These are phyloP conservation scores for Podila epigama DNA, from an alignment of 192 early-diverging fungal genomes.

Conservation along the genomic window DNA sequence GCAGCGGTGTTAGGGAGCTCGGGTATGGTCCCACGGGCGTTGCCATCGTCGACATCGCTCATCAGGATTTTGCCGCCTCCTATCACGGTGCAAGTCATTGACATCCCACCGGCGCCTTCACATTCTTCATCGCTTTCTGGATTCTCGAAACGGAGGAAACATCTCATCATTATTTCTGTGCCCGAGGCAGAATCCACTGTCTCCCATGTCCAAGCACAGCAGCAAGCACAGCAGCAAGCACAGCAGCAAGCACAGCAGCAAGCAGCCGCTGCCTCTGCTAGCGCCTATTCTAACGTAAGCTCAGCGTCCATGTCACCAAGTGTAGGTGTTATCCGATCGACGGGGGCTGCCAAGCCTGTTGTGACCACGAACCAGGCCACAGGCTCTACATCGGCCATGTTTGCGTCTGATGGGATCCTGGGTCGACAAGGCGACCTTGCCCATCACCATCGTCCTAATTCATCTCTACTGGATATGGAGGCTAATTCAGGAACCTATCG, in stretches of 20 bases:
- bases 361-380: conserved; percentile 11
- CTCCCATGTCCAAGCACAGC: conserved; percentile 14
- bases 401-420: conserved; percentile 2
- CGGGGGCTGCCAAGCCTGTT: conserved; percentile 28
- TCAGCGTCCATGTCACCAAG: background rate
- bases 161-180: conserved; percentile 36
- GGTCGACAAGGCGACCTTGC: background rate
- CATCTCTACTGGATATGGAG: conserved; percentile 11
- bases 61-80: conserved; percentile 44
- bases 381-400: conserved; percentile 25
- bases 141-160: conserved; percentile 30
- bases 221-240: conserved; percentile 14
- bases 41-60: conserved; percentile 37
- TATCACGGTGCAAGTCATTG: conserved; percentile 25
- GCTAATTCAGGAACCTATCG: background rate
- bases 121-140: conserved; percentile 49
- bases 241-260: conserved; percentile 18
- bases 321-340: background rate
- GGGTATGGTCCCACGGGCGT: conserved; percentile 17
- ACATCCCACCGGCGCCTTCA: conserved; percentile 44
- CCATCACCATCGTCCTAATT: too few species aligned
- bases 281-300: background rate
- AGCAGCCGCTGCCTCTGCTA: background rate
- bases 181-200: conserved; percentile 34
- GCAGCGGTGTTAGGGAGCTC: conserved; percentile 38